Percentiles rank a stretch among this genome's conserved stretches.
phyloP scores from a whole-genome alignment of 768 basidiomycete genomes.

The Dendrothele bispora region DNA sequence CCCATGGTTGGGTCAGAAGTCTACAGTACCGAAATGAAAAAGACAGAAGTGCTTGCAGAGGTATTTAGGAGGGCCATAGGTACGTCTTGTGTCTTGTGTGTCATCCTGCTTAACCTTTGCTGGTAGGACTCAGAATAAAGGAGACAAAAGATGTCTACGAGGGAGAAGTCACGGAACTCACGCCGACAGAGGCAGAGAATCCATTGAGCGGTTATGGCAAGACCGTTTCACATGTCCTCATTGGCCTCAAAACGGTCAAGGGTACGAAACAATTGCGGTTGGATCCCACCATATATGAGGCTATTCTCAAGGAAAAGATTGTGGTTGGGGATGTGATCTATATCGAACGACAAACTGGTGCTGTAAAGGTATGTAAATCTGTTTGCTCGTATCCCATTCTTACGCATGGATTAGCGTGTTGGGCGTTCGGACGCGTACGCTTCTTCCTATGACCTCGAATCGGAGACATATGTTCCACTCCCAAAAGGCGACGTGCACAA shows the following conservation, averaged over 20 bases:
- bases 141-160: conserved; percentile 99
- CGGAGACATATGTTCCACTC: conserved; percentile 95
- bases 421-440: conserved; percentile 97
- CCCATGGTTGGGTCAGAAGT: conserved; percentile 98
- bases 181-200: conserved; percentile 95
- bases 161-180: conserved; percentile 96
- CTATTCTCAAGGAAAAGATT: conserved; percentile 95
- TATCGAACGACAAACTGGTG: conserved; percentile 89
- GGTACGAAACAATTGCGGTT: conserved; percentile 93
- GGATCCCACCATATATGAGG: conserved; percentile 95
- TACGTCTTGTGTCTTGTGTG: conserved; percentile 46
- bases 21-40: conserved; percentile 95
- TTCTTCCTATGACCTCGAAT: conserved; percentile 95
- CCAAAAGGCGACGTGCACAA: conserved; percentile 97
- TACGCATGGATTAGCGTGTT: conserved; percentile 61
- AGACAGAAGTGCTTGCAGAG: conserved; percentile 98
- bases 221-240: conserved; percentile 93
- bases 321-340: conserved; percentile 96
- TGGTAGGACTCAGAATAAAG: conserved; percentile 91
- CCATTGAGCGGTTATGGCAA: conserved; percentile 97
- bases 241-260: conserved; percentile 90
- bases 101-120: background rate
- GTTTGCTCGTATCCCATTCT: background rate
- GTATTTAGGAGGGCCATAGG: conserved; percentile 94
- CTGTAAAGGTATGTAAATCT: conserved; percentile 71